Base-by-base conservation (phyloP, 2,329 filamentous ascomycete genomes). In the Gremmenia infestans region DNA sequence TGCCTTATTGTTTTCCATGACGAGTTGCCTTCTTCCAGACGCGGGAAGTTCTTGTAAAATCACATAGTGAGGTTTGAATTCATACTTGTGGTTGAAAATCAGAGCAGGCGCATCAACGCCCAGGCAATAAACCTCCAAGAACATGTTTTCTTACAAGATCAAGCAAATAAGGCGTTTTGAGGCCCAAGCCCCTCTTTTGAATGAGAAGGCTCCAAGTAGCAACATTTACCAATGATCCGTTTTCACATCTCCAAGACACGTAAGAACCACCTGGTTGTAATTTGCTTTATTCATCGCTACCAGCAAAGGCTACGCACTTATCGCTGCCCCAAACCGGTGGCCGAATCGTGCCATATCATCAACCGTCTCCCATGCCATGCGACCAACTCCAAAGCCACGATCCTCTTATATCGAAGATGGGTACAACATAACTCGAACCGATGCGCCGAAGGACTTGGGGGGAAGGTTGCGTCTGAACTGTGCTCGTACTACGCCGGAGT, bases 391-490 rank as follows among this genome's bases (percentile, higher is more conserved):
- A 83, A 82, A 80, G 73, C 68, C 48, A 32, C 28, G 11, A 54
- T 53, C 65, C 72, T 73, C 71, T 88, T 93, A 96, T 88, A 97
- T 94, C 81, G 90, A 91, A 74, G 91, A 95, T 78, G 91, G 91
- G 85, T 96, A 96, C 79, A 96, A 84, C 91, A 96, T 96, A 79
- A 96, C 85, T 79, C 92, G 88, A 81, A 96, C 89, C 72, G 89
- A 92, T 75, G 91, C 91, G 80, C 92, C 91, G 83, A 97, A 97
- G 74, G 89, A 91, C 83, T 92, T 92, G 72, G 94, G 86, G 74
- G 94, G 94, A 69, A 99, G 91, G 78, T 96, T 96, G 80, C 85
- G 84, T 77, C 88, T 81, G 87, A 99, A 99, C 81, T 96, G 93
- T 78, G 92, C 93, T 76, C 94, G 89, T 76, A 99, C 94, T 73